Percentiles rank a stretch among this genome's conserved stretches.
These are phyloP conservation scores for Suillus ampliporus DNA, from an alignment of 768 basidiomycete genomes.

Conservation along the genomic window DNA sequence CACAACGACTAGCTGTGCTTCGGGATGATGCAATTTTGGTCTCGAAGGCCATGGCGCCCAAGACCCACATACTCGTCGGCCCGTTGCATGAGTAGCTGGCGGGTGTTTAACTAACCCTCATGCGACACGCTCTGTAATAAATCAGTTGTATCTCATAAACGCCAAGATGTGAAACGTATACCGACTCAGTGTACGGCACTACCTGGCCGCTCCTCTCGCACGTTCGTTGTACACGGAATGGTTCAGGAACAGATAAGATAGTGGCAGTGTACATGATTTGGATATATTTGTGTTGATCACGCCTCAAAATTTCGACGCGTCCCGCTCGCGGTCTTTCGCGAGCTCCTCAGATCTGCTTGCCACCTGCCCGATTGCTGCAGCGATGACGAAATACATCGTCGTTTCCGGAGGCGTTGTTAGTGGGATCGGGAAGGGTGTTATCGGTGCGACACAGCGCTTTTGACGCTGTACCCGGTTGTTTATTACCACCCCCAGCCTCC, in stretches of 20 bases:
- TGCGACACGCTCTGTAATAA: no score
- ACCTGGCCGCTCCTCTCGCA: no score
- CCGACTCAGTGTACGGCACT: no score
- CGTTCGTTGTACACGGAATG: no score
- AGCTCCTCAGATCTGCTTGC: conserved; percentile 15
- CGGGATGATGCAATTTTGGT: no score
- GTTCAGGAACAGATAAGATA: conserved; percentile 3
- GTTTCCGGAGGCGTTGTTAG: conserved; percentile 98
- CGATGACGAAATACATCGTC: conserved; percentile 95
- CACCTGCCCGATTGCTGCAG: conserved; percentile 16
- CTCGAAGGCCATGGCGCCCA: no score
- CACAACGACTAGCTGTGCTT: no score
- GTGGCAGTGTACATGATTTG: conserved; percentile 16
- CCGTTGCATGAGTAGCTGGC: no score
- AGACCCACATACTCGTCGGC: no score
- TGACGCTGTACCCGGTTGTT: conserved; percentile 22
- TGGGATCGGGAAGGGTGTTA: conserved; percentile 99
- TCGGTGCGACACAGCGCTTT: conserved; percentile 65
- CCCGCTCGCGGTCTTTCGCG: conserved; percentile 17
- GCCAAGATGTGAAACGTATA: no score
- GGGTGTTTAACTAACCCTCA: no score
- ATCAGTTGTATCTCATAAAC: no score
- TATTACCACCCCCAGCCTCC: conserved; percentile 68
- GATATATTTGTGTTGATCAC: conserved; percentile 13
- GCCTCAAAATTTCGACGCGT: conserved; percentile 21